A percentile compares a stretch with the other conserved stretches of the same genome.
These are phyloP conservation scores for Alternaria solani DNA, from an alignment of 2,329 filamentous ascomycete species.

Conservation along the genomic window DNA sequence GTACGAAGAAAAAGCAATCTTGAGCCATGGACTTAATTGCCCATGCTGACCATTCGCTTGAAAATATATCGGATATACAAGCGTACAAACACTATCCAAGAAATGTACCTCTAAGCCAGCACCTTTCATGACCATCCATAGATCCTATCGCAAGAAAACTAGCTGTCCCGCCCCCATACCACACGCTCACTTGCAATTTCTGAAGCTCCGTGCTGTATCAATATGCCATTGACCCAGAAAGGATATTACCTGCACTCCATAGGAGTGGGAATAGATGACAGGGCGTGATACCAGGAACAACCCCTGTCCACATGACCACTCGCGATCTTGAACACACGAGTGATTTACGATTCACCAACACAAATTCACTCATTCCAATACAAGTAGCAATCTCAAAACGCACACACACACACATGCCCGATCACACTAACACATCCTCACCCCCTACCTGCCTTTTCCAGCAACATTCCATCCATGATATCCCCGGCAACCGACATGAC, in stretches of 20 bases:
- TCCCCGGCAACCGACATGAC: background rate
- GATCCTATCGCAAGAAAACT: background rate
- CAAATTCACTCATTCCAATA: background rate
- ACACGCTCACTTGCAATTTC: background rate
- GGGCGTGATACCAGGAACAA: too few species aligned
- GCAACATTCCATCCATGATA: background rate
- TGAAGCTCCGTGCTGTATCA: background rate
- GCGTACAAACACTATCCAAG: background rate
- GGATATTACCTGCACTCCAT: too few species aligned
- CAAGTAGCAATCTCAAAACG: background rate
- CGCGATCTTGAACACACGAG: background rate
- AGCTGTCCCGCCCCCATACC: background rate
- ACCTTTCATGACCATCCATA: background rate
- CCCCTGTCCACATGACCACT: background rate
- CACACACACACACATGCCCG: background rate
- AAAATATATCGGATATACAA: background rate
- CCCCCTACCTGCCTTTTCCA: background rate
- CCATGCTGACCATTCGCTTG: background rate
- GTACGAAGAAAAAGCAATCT: background rate
- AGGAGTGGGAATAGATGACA: background rate
- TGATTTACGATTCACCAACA: background rate
- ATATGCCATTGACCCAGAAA: background rate
- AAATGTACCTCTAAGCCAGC: background rate
- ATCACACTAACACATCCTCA: background rate
- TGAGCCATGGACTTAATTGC: background rate